phyloP scores from a whole-genome alignment of 371 early-diverging fungal genomes.

The Lichtheimia corymbifera region DNA sequence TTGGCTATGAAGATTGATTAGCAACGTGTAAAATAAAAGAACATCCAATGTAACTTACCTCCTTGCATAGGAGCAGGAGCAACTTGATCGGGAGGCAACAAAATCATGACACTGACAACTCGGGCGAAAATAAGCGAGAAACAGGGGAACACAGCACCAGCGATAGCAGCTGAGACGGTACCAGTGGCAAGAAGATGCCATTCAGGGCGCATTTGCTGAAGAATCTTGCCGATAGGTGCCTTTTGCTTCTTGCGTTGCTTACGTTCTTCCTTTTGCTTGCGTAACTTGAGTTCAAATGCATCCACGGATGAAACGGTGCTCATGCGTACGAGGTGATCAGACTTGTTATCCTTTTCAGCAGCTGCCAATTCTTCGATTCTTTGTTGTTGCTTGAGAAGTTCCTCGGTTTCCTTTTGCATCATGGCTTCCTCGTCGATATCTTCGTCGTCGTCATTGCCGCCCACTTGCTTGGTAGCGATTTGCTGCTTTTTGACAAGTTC shows the following conservation, averaged over 20 bases:
- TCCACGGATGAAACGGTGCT: conserved; percentile 20
- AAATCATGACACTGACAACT: conserved; percentile 21
- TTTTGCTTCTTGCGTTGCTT: conserved; percentile 36
- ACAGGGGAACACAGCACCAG: conserved; percentile 49
- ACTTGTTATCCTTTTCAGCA: conserved; percentile 3
- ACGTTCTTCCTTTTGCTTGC: conserved; percentile 36
- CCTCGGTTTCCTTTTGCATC: conserved; percentile 13
- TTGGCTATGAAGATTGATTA: conserved; percentile 29
- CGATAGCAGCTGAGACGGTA: conserved; percentile 42
- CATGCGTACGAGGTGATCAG: conserved; percentile 17
- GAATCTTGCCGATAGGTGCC: conserved; percentile 40
- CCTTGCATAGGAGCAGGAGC: conserved; percentile 44
- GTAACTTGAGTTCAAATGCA: conserved; percentile 31
- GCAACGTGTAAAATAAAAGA: no score
- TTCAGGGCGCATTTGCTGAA: conserved; percentile 31
- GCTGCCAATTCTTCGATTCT: conserved; percentile 10
- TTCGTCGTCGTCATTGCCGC: conserved; percentile 17
- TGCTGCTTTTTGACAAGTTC: conserved; percentile 58
- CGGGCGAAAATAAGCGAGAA: conserved; percentile 36
- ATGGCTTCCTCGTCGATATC: conserved; percentile 20
- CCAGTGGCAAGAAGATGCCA: conserved; percentile 41
- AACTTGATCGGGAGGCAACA: conserved; percentile 2
- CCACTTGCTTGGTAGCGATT: conserved; percentile 34
- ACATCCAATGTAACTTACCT: conserved; percentile 27
- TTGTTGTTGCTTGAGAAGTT: conserved; percentile 11